Conservation (phyloP, 2,329 filamentous ascomycete species). For the Diaporthe helianthi region DNA sequence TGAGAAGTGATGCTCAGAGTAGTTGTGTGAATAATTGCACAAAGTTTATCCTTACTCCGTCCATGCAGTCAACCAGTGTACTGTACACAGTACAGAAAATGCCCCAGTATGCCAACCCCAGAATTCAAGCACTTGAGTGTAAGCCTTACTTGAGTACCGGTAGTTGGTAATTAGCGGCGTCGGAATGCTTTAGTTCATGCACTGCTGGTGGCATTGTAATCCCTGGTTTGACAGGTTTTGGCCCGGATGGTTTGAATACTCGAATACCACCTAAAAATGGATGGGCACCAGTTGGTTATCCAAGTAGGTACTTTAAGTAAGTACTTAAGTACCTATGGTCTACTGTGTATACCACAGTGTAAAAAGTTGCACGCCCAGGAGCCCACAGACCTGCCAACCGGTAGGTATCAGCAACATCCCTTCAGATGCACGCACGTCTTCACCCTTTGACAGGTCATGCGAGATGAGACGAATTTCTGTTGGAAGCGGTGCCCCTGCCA, state of each 20-base stretch:
- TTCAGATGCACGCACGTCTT: not conserved
- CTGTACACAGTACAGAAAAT: not conserved
- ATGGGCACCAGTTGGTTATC: too few species aligned
- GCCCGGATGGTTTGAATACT: not conserved
- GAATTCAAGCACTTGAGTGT: not conserved
- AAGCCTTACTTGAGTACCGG: conserved; percentile 3
- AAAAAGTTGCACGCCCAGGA: not conserved
- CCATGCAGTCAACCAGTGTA: not conserved
- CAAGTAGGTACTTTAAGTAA: too few species aligned
- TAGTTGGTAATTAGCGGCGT: conserved; percentile 3
- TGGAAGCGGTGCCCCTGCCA: not conserved
- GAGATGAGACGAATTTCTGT: conserved; percentile 25
- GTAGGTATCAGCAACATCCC: not conserved
- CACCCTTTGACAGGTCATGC: not conserved
- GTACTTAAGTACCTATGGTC: too few species aligned
- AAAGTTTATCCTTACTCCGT: not conserved
- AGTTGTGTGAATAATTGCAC: not conserved
- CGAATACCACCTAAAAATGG: not conserved
- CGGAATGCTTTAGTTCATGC: conserved; percentile 9
- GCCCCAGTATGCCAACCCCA: not conserved
- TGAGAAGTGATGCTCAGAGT: not conserved
- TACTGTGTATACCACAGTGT: too few species aligned
- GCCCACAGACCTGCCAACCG: not conserved
- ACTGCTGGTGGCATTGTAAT: not conserved
- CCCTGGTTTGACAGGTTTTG: conserved; percentile 14